Evolutionary conservation across 1,284 basidiomycete species (phyloP), one percentile per base, ranked within the genome.

Genomic region (Tilletia horrida): DNA sequence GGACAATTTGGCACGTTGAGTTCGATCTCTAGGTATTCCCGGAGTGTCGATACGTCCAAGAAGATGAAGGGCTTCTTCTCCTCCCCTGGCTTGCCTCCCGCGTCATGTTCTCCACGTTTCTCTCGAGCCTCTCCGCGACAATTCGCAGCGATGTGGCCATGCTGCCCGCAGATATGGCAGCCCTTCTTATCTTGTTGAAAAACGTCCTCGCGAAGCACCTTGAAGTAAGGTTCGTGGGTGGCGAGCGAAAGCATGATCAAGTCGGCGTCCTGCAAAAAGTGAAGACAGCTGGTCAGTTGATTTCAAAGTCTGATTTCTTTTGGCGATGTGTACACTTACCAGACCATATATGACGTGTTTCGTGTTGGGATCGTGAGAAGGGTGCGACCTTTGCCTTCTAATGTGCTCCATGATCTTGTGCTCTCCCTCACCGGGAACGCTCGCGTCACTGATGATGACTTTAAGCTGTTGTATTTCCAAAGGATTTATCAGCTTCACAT

Each of bases 331-430:
- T n/a, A 18, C 16, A 59, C 55, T 59, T 29, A 59, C 55, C 79
- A 98, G 85, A 74, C 96, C 96, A 84, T 98, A 98, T 74, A 99
- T 97, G 71, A 97, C 94, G 82, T 99, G 96, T 55, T 87, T 86
- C 2, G 93, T 97, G 81, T 99, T 98, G 35, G 96, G 90, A 83
- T 98, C 90, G 84, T 97, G 90, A 16, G 61, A 62, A 42, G 88
- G 87, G 79, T 96, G 91, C 61, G 87, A 86, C 62, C 96, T 87
- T 79, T 97, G 93, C 62, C 94, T 87, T 68, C 96, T 87, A 73
- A 99, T 96, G 83, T 88, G 97, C 81, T 98, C 96, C 92, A 99
- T 97, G 75, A 99, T 97, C 85, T 99, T 99, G 84, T 99, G 96
- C 83, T 99, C 96, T 80, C 96, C 96, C 84, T 99, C 96, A 73